Base-by-base conservation (phyloP, 2,329 filamentous ascomycete species). In the Neonectria punicea region DNA sequence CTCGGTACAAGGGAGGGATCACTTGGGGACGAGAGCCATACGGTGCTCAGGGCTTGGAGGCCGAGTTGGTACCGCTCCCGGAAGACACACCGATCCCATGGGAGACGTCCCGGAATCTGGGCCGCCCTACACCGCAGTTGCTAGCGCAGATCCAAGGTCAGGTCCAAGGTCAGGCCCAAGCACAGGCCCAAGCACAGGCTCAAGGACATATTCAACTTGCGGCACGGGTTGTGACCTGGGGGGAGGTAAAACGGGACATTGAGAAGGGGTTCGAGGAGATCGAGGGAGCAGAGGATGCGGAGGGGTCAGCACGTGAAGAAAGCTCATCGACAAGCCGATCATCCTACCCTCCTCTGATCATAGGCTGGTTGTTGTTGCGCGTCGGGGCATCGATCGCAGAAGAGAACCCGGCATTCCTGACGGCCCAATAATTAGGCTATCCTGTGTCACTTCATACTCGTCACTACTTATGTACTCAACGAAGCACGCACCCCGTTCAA, bases 1-100 rank as follows among this genome's bases (percentile, higher is more conserved):
- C 73, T 25, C 67, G 76, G 0, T 71, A 75, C 14, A 70, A 66
- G 25, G 74, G 76, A 18, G 72, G 71, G 14, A 56, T 72, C 28
- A 72, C 69, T 10, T 74, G 67, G 65, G 74, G 73, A 0, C 67
- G 75, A 4, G 75, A 78, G 32, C 75, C 75, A 2, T 74, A 67
- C n/a, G 67, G 68, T 2, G 68, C 70, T 1, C 55, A 65, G 10
- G 28, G 58, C 8, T 70, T 71, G 16, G 47, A 56, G 1, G 67
- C 71, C 11, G 39, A 71, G 5, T 61, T 77, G 13, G 41, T 58
- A 4, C 50, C 56, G 2, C 64, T 79, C 4, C 73, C 75, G 1
- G 59, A 58, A 13, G 18, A 43, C 0, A 67, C 68, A 5, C 53
- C 53, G 18, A 70, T 78, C 11, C 75, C 75, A 0, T 77, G 73